Base-by-base conservation (phyloP, 768 basidiomycete species). In the Calocybe cyanea region DNA sequence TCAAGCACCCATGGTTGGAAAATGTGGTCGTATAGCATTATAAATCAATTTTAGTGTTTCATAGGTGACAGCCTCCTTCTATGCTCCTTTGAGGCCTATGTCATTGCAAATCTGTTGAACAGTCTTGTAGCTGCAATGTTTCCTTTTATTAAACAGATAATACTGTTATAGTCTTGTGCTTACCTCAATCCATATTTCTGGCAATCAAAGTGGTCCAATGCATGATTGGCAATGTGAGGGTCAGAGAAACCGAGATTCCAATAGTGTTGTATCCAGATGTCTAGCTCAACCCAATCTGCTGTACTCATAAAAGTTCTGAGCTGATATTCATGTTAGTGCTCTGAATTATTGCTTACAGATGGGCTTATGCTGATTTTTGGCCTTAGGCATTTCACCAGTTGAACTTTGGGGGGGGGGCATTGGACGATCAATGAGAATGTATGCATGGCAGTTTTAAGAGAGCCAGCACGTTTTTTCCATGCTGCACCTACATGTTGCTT, bases 1-100 rank as follows among this genome's bases (percentile, higher is more conserved):
- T 9, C 48, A 40, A 6, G 57, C 52, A 45, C 57, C 57, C 52
- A 56, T 54, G 1, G 30, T 51, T 25, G 54, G 57, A 41, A 52
- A 57, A 6, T 41, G 31, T 21, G 19, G 13, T 21, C 37, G 35
- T n/a, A 51, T 32, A 4, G 20, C 45, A 20, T 38, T 15, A 13
- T 38, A 36, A 28, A 46, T n/a, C 21, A 30, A 21, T 14, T 21
- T 38, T 20, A 51, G 39, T 13, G 24, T 33, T n/a, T 51, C 37
- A 28, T 43, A 43, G 11, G 36, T 19, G 18, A 41, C 50, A 39
- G 17, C 35, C 30, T 34, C 31, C 31, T 51, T 34, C 11, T 20
- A 30, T 14, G 50, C 37, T 21, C 50, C 45, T 31, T 47, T 42
- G 6, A 51, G 45, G 9, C 42, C 42, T 8, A 51, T n/a, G 11